Conservation (phyloP, 768 basidiomycete genomes). For the Exidia glandulosa region DNA sequence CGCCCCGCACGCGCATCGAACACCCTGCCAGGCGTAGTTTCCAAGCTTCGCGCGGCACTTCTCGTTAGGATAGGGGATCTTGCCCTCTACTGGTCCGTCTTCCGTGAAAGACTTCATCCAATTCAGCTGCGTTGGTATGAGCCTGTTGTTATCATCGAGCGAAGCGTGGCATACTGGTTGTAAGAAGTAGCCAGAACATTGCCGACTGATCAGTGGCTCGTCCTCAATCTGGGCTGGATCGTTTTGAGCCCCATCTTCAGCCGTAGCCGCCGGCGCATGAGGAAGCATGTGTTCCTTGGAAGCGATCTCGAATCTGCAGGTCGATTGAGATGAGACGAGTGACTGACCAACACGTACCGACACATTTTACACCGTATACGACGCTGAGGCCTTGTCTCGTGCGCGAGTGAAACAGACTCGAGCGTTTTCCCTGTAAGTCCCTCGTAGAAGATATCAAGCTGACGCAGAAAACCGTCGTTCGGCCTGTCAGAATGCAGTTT, state of each 20-base stretch:
- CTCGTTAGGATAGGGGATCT: slow-evolving; percentile 84
- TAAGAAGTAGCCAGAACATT: slow-evolving; percentile 94
- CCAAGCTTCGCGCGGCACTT: slow-evolving; percentile 88
- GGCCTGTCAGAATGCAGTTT: slow-evolving; percentile 38
- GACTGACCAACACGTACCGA: slow-evolving; percentile 34
- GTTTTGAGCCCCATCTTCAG: background rate
- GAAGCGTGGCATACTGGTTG: slow-evolving; percentile 60
- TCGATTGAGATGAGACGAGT: background rate
- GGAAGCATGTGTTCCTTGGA: slow-evolving; percentile 90
- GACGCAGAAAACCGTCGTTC: slow-evolving; percentile 72
- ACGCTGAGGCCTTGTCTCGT: slow-evolving; percentile 48
- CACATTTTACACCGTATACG: slow-evolving; percentile 91
- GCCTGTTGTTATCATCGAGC: background rate
- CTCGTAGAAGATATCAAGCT: slow-evolving; percentile 70
- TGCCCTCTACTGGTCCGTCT: slow-evolving; percentile 70
- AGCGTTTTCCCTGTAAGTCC: slow-evolving; percentile 62
- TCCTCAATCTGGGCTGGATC: background rate
- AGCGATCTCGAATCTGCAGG: slow-evolving; percentile 67
- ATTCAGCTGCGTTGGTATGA: slow-evolving; percentile 49
- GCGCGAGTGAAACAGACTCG: slow-evolving; percentile 70
- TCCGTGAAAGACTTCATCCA: slow-evolving; percentile 90
- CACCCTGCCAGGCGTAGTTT: slow-evolving; percentile 95
- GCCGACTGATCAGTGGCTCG: slow-evolving; percentile 45
- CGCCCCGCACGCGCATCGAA: slow-evolving; percentile 79
- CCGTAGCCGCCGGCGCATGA: slow-evolving; percentile 39